Percentiles rank a stretch among this genome's conserved stretches.
These are phyloP conservation scores for Myxozyma neotropica DNA, from an alignment of 805 yeast genomes.

Conservation along the genomic window DNA sequence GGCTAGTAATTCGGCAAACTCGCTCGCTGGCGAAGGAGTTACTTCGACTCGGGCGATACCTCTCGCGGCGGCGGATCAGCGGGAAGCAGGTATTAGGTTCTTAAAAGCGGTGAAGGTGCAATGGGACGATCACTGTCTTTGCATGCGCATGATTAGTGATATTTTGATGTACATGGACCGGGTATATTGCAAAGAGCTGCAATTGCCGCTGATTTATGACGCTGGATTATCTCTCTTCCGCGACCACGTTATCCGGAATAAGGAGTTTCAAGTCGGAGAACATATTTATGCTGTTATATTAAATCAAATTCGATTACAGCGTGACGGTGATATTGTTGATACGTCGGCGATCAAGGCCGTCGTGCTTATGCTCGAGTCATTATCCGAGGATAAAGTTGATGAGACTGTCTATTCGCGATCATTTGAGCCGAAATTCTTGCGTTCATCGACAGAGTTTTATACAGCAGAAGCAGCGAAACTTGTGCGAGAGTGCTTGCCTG, in stretches of 20 bases:
- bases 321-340: slow-evolving; percentile 61
- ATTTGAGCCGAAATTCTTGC: slow-evolving; percentile 68
- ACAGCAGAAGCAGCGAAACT: slow-evolving; percentile 50
- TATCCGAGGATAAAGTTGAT: slow-evolving; percentile 49
- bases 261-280: slow-evolving; percentile 55
- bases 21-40: slow-evolving; percentile 12
- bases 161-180: slow-evolving; percentile 84
- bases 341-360: slow-evolving; percentile 61
- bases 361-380: slow-evolving; percentile 70
- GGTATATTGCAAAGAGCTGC: slow-evolving; percentile 72
- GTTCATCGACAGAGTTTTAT: slow-evolving; percentile 60
- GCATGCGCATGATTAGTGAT: slow-evolving; percentile 79
- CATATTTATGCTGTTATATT: slow-evolving; percentile 54
- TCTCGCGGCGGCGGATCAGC: slow-evolving; percentile 23
- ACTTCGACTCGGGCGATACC: slow-evolving; percentile 21
- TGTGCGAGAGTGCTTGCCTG: slow-evolving; percentile 51
- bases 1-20: slow-evolving; percentile 18
- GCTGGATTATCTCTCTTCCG: slow-evolving; percentile 71
- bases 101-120: slow-evolving; percentile 45
- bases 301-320: slow-evolving; percentile 57
- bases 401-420: slow-evolving; percentile 64
- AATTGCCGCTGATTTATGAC: slow-evolving; percentile 67
- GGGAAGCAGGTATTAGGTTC: slow-evolving; percentile 38
- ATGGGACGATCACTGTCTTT: slow-evolving; percentile 73
- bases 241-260: slow-evolving; percentile 56